Evolutionary conservation across 306 rosid genomes (phyloP), one percentile per base, ranked within the genome.

Genomic region (Dryas alaskensis): DNA sequence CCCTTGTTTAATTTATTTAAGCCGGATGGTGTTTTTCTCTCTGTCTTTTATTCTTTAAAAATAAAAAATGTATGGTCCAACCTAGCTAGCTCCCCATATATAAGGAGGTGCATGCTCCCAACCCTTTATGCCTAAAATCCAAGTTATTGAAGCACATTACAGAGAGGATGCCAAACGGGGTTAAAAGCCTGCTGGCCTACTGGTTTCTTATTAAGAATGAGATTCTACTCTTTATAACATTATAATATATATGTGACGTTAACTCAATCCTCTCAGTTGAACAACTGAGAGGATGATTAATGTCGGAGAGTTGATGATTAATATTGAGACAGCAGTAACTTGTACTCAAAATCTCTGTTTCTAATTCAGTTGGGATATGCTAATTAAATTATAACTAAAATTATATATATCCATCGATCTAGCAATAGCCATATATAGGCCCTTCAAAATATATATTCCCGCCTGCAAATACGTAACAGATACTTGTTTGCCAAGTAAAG

Each of bases 31-130:
- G 31, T 14, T 13, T 67, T 58, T 67, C 58, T 67, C 22, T 27
- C 72, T 31, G 3, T 31, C 4, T 45, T 27, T 27, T 8, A 19
- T 11, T 70, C 39, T 39, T 13, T 52, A 40, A 8, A 16, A 70
- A 70, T 22, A 70, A 55, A 31, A 31, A 31, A 31, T 70, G 53
- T 54, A 7, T 44, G 43, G 2, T 70, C 54, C 65, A 44, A 22
- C 65, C 43, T 31, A 31, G 37, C 37, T 1, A 31, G 37, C 37
- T 31, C 37, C 37, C 37, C 37, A 2, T 31, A 31, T 31, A 31
- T 31, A 31, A 31, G 37, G 37, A 46, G 76, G 31, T 72, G 63
- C 76, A 71, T 72, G 55, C 76, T 46, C 67, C 76, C 50, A 9
- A 8, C 55, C 10, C 11, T 70, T 43, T 22, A 12, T 55, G 75